Evolutionary conservation across 192 early-diverging fungal genomes (phyloP), one percentile per base, ranked within the genome.

Genomic region (Backusella circina): DNA sequence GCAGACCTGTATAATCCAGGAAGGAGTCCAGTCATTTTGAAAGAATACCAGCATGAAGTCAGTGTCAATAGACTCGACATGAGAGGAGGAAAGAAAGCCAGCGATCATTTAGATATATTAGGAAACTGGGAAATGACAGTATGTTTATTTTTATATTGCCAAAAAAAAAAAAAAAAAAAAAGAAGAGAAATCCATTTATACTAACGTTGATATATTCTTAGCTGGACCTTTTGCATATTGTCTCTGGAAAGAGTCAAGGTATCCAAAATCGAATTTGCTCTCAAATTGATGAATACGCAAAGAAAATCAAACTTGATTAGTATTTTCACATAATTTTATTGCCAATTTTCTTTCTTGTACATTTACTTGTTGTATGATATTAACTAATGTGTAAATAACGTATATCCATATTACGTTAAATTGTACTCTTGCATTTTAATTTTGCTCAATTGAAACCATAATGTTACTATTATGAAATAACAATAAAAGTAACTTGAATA

Each of bases 71-170:
- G 84, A 51, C 87, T 90, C 28, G 88, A 91, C 77, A 82, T 92
- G 28, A 87, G 93, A 6, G 94, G 94, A 33, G 94, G 94, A 2
- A 85, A 87, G 15, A 88, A 85, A 38, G 92, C 92, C 5, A 84
- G 91, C 0, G 94, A 96, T 73, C 96, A 97, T 83, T 91, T 96
- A 5, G 93, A 95, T 81, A 93, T 97, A 41, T 77, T 97, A 4
- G 95, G 95, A 47, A 95, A 96, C 72, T 85, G 88, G 65, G 88
- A 89, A 16, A 83, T 92, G 64, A 92, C 88, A 15, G 86, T 84
- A 77, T 67, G 73, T 74, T 1, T 1, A 10, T 37, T 15, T 21
- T 68, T 36, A 30, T 16, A 23, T 41, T 15, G 5, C 44, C 50
- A 5, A 2, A 21, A 66, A 61, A n/a, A n/a, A n/a, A n/a, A n/a